A percentile compares a stretch with the other conserved stretches of the same genome.
Conservation (phyloP, 108 stramenopile genomes). For the Tribonema minus region DNA sequence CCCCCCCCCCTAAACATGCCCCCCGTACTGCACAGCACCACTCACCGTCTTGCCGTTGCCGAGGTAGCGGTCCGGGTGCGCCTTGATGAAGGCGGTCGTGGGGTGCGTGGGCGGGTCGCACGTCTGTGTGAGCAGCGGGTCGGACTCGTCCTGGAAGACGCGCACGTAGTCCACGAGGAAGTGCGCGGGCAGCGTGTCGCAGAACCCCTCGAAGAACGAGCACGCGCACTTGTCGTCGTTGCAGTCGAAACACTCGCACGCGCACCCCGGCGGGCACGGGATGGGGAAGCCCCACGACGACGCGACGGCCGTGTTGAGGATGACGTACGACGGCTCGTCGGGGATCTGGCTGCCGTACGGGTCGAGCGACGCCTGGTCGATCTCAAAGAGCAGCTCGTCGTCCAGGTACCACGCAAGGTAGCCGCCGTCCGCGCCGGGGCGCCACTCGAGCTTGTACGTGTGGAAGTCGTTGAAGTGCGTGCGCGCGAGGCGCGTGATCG, state of each 20-base stretch:
- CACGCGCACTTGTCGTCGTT: conserved; percentile 77
- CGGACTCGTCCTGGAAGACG: conserved; percentile 71
- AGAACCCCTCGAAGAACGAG: conserved; percentile 75
- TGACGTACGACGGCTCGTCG: conserved; percentile 81
- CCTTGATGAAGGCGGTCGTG: conserved; percentile 78
- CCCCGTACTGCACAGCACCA: too few relatives aligned
- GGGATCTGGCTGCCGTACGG: conserved; percentile 66
- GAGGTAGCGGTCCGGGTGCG: conserved; percentile 74
- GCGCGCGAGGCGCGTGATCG: conserved; percentile 66
- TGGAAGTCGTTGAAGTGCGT: conserved; percentile 79
- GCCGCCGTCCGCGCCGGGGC: conserved; percentile 75
- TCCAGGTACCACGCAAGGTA: conserved; percentile 81
- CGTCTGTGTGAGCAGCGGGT: conserved; percentile 65
- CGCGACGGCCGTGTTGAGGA: conserved; percentile 86
- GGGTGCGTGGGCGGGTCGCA: conserved; percentile 80
- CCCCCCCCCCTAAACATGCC: neutral
- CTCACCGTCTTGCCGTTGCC: too few relatives aligned
- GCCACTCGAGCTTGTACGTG: conserved; percentile 85
- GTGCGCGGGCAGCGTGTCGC: conserved; percentile 70
- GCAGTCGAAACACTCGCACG: conserved; percentile 79
- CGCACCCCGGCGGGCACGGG: conserved; percentile 68
- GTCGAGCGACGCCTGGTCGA: conserved; percentile 64
- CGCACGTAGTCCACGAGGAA: conserved; percentile 68
- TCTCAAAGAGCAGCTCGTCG: conserved; percentile 67
- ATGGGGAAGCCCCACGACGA: conserved; percentile 93